phyloP scores from a whole-genome alignment of 192 early-diverging fungal species.

The Dissophora globulifera region DNA sequence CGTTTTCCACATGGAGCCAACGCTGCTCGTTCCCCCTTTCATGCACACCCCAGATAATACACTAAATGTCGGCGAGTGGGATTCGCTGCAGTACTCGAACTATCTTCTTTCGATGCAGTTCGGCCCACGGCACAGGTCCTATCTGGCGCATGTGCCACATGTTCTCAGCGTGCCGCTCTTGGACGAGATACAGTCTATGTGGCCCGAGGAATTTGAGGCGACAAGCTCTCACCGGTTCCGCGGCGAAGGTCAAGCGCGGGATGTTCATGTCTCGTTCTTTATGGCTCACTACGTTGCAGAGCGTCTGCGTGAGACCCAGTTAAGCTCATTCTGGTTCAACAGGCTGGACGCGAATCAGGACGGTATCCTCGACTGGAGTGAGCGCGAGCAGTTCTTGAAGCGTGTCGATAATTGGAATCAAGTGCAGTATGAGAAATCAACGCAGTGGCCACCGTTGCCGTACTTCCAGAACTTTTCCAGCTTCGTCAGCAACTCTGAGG shows the following conservation, averaged over 20 bases:
- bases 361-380: conserved; percentile 31
- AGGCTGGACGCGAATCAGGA: conserved; percentile 49
- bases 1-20: conserved; percentile 47
- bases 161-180: conserved; percentile 39
- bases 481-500: not conserved
- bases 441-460: not conserved
- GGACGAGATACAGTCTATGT: conserved; percentile 41
- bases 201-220: conserved; percentile 33
- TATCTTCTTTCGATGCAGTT: conserved; percentile 49
- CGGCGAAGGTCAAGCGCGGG: conserved; percentile 22
- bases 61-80: conserved; percentile 38
- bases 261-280: conserved; percentile 46
- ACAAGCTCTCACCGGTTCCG: conserved; percentile 56
- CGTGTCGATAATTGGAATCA: conserved; percentile 6
- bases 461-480: not conserved
- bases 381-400: conserved; percentile 32
- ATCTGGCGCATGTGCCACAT: conserved; percentile 50
- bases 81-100: conserved; percentile 47
- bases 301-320: conserved; percentile 41
- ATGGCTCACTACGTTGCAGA: conserved; percentile 55
- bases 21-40: conserved; percentile 35
- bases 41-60: conserved; percentile 2
- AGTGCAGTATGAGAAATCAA: not conserved
- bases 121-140: conserved; percentile 33
- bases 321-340: conserved; percentile 48